These are phyloP conservation scores for Hypericum perforatum DNA, from an alignment of 345 rosid genomes.

Conservation along the genomic window DNA sequence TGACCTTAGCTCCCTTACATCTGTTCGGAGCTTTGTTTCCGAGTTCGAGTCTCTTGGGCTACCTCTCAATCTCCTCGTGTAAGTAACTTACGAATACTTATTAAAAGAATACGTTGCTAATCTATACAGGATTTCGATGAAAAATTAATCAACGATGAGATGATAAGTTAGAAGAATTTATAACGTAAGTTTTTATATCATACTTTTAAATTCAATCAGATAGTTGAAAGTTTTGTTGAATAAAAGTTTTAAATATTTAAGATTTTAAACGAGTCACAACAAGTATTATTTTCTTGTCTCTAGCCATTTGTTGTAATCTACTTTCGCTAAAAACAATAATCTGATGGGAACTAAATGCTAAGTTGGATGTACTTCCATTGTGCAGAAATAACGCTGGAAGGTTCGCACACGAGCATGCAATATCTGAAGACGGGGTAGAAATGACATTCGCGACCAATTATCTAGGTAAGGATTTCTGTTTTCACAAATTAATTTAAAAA, in stretches of 20 bases:
- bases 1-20: conserved; percentile 79
- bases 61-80: conserved; percentile 93
- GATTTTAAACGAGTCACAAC: too few relatives aligned
- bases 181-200: too few relatives aligned
- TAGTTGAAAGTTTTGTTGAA: too few relatives aligned
- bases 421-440: conserved; percentile 95
- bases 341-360: too few relatives aligned
- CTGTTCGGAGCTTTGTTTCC: conserved; percentile 55
- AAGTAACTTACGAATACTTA: conserved; percentile 3
- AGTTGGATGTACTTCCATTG: too few relatives aligned
- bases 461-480: conserved; percentile 43
- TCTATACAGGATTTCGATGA: background rate
- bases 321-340: too few relatives aligned
- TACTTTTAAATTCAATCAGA: too few relatives aligned
- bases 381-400: conserved; percentile 91
- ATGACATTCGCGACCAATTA: conserved; percentile 97
- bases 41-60: conserved; percentile 58
- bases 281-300: too few relatives aligned
- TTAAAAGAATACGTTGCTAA: too few relatives aligned
- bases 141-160: background rate
- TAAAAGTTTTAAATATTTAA: too few relatives aligned
- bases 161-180: too few relatives aligned
- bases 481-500: background rate
- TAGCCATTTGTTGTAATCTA: too few relatives aligned
- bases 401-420: conserved; percentile 77